Percentiles rank a stretch among this genome's conserved stretches.
Evolutionary conservation across 192 early-diverging fungal genomes (phyloP).

Genomic region (Chytriomyces confervae): DNA sequence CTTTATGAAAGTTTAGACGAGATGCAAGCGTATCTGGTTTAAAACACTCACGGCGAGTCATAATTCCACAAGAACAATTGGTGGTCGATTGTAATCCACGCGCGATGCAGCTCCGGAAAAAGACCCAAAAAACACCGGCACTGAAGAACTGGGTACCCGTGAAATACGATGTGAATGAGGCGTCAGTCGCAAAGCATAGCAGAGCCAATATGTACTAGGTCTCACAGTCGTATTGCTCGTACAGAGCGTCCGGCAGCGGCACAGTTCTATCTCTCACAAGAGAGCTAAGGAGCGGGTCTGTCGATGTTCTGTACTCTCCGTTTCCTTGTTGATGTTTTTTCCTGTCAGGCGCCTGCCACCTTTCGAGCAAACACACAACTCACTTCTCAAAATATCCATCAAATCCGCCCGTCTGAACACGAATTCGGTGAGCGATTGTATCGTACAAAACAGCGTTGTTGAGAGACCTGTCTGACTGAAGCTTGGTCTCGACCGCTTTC

Average conservation of each 20-base stretch:
- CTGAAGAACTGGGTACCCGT: constrained; percentile 54
- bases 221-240: constrained; percentile 77
- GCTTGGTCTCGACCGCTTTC: too few species aligned
- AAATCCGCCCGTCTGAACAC: too few species aligned
- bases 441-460: too few species aligned
- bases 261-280: constrained; percentile 66
- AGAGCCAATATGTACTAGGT: neutral
- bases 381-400: too few species aligned
- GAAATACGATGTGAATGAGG: neutral
- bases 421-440: too few species aligned
- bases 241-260: constrained; percentile 76
- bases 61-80: constrained; percentile 93
- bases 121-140: constrained; percentile 87
- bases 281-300: constrained; percentile 50
- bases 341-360: too few species aligned
- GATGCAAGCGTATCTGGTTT: constrained; percentile 22
- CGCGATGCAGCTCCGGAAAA: constrained; percentile 87
- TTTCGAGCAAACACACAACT: too few species aligned
- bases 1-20: constrained; percentile 36
- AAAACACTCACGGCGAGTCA: constrained; percentile 60
- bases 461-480: too few species aligned
- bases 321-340: constrained; percentile 3
- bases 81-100: constrained; percentile 92
- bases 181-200: neutral
- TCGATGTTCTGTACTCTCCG: constrained; percentile 15